These are phyloP conservation scores for Mesembryanthemum crystallinum DNA, from an alignment of 148 eudicot genomes.

Conservation along the genomic window DNA sequence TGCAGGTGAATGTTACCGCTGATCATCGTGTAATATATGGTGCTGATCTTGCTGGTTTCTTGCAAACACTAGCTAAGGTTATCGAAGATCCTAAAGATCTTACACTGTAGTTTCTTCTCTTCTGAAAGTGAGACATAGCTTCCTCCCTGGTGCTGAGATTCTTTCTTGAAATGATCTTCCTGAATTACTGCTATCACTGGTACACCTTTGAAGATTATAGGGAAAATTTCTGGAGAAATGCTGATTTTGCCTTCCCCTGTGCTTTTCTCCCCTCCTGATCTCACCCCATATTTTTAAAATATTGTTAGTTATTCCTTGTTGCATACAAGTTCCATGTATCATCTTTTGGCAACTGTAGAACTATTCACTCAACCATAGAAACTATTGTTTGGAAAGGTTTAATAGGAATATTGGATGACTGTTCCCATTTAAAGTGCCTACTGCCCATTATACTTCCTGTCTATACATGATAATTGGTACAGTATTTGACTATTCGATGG, in stretches of 20 bases:
- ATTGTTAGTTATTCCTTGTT: slow-evolving; percentile 5
- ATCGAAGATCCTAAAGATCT: slow-evolving; percentile 96
- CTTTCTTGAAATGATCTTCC: slow-evolving; percentile 10
- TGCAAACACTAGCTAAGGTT: slow-evolving; percentile 85
- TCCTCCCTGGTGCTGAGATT: slow-evolving; percentile 4
- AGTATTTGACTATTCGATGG: neutral
- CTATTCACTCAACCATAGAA: neutral
- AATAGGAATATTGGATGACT: neutral
- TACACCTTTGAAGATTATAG: slow-evolving; percentile 16
- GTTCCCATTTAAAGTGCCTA: neutral
- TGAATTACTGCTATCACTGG: neutral
- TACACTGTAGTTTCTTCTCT: slow-evolving; percentile 47
- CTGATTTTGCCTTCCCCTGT: slow-evolving; percentile 6
- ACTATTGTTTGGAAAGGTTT: slow-evolving; percentile 7
- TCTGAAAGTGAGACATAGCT: slow-evolving; percentile 5
- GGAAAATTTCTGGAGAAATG: slow-evolving; percentile 3
- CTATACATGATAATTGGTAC: neutral
- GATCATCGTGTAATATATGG: slow-evolving; percentile 98
- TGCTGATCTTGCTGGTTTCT: slow-evolving; percentile 91
- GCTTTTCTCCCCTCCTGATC: neutral
- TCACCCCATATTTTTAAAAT: neutral
- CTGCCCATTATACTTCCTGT: neutral
- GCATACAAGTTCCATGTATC: neutral
- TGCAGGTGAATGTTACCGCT: slow-evolving; percentile 99
- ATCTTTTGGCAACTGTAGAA: slow-evolving; percentile 11